Evolutionary conservation across 306 rosid species (phyloP), one percentile per base, ranked within the genome.

Genomic region (Cajanus cajan): DNA sequence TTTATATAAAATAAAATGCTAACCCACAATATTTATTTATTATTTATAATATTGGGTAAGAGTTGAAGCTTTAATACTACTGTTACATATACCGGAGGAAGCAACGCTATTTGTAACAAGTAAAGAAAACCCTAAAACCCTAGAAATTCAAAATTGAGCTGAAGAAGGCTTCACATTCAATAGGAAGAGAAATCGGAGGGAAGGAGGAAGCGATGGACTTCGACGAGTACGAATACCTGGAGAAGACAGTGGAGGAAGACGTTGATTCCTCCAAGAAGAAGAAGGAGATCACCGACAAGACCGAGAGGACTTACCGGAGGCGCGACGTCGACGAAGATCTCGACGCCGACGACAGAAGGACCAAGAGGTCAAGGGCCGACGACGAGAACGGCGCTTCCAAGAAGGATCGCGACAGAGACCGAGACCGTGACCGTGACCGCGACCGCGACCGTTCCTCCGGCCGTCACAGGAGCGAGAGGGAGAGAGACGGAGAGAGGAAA

Each of bases 191-290:
- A 43, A 74, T 37, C 54, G 0, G 36, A 15, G 21, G 54, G 8
- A 25, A 68, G 41, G 40, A 48, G 39, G 34, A 48, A 12, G 36
- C 70, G 54, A 94, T 94, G 98, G 98, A 90, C 54, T 92, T 94
- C 88, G 98, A 92, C 91, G 98, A 93, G 89, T 94, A 94, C 82
- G 97, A 92, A 59, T 94, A 94, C 82, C 85, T 94, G 87, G 98
- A 94, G 94, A 92, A 92, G 89, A 87, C 97, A 2, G 97, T 92
- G 79, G 96, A 94, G 34, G 95, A 90, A 16, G 97, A 90, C 50
- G 77, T 76, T 3, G 94, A 88, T 51, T 75, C 86, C 73, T 76
- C 86, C 62, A 86, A 87, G 91, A 79, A 86, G 85, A 92, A 77
- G 79, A 91, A 86, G 7, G 78, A 81, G 24, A 43, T 6, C 50